phyloP scores from a whole-genome alignment of 768 basidiomycete species.

The Lanmaoa rubissima region DNA sequence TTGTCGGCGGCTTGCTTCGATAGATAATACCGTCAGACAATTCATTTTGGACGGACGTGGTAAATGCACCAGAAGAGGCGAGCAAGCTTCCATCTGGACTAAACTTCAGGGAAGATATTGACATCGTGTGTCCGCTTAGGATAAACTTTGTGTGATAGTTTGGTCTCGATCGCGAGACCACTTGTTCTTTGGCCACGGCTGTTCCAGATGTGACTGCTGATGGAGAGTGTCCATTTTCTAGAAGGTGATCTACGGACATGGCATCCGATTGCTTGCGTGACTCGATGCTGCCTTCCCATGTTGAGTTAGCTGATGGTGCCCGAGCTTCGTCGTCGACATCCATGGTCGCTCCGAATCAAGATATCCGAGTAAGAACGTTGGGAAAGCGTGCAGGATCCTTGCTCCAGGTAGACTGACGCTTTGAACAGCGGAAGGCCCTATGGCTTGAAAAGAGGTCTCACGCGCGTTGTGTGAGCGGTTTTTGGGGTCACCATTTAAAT shows the following conservation, averaged over 20 bases:
- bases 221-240: constrained; percentile 1
- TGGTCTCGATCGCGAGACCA: constrained; percentile 29
- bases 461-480: not conserved
- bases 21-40: constrained; percentile 23
- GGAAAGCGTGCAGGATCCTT: not conserved
- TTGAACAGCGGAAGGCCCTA: not conserved
- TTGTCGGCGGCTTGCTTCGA: constrained; percentile 78
- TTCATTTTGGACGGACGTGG: constrained; percentile 3
- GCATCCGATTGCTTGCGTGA: constrained; percentile 9
- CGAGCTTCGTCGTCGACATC: constrained; percentile 9
- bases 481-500: constrained; percentile 3
- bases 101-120: constrained; percentile 85
- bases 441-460: not conserved
- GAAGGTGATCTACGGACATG: constrained; percentile 6
- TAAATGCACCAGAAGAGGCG: constrained; percentile 76
- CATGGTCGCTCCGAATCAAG: constrained; percentile 9
- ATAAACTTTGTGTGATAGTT: constrained; percentile 59
- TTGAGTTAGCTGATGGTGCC: not conserved
- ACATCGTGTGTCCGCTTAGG: constrained; percentile 78
- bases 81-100: constrained; percentile 80
- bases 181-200: constrained; percentile 2
- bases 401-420: not conserved
- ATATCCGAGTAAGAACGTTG: not conserved
- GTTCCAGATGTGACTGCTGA: not conserved
- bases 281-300: not conserved